These are phyloP conservation scores for Candida arabinofermentans DNA, from an alignment of 805 yeast genomes.

Conservation along the genomic window DNA sequence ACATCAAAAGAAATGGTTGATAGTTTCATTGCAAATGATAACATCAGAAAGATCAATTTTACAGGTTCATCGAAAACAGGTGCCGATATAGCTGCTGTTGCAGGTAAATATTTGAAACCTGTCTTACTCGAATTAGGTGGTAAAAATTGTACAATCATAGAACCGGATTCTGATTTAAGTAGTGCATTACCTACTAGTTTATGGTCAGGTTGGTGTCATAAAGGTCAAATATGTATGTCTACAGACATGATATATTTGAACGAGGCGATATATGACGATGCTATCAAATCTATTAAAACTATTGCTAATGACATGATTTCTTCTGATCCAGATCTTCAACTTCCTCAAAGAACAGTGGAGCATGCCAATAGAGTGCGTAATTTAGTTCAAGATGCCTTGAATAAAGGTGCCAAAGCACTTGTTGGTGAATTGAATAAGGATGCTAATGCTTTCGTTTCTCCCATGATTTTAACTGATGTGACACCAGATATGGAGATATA, in stretches of 20 bases:
- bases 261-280: conserved; percentile 32
- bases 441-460: conserved; percentile 13
- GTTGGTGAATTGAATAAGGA: conserved; percentile 9
- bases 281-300: conserved; percentile 17
- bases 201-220: conserved; percentile 38
- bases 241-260: conserved; percentile 37
- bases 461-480: conserved; percentile 33
- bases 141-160: conserved; percentile 36
- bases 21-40: conserved; percentile 23
- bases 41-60: conserved; percentile 38
- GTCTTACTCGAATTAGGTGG: conserved; percentile 43
- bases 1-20: conserved; percentile 28
- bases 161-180: conserved; percentile 30
- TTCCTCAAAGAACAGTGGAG: conserved; percentile 28
- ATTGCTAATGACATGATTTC: conserved; percentile 8
- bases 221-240: conserved; percentile 48
- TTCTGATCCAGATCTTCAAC: conserved; percentile 13
- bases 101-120: conserved; percentile 39
- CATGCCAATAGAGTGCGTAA: conserved; percentile 22
- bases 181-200: conserved; percentile 29
- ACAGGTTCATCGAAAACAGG: conserved; percentile 45
- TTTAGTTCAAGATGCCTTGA: conserved; percentile 35
- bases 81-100: conserved; percentile 30
- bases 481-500: conserved; percentile 28
- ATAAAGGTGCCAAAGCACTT: conserved; percentile 34